Evolutionary conservation across 2,329 filamentous ascomycete species (phyloP).

Genomic region (Penicillium sp.): DNA sequence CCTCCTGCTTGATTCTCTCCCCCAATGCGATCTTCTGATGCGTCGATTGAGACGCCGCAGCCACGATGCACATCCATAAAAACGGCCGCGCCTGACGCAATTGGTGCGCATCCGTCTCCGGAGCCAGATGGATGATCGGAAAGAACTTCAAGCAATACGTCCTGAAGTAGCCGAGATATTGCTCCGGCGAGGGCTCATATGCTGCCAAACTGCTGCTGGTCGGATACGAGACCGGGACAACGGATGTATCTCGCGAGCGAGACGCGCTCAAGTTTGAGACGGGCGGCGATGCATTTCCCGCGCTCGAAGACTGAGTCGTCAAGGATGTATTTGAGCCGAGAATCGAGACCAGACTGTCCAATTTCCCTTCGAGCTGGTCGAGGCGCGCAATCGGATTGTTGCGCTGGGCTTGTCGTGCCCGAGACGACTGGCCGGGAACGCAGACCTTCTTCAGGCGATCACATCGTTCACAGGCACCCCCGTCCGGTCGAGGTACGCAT

Average conservation of each 20-base stretch:
- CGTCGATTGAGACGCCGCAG: constrained; percentile 41
- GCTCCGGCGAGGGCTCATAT: constrained; percentile 26
- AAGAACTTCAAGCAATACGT: constrained; percentile 40
- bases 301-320: constrained; percentile 12
- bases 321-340: not conserved
- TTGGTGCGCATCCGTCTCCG: constrained; percentile 26
- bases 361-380: constrained; percentile 22
- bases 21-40: constrained; percentile 38
- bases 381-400: constrained; percentile 13
- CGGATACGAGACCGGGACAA: not conserved
- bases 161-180: constrained; percentile 40
- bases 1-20: constrained; percentile 39
- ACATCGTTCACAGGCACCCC: constrained; percentile 29
- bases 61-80: constrained; percentile 47
- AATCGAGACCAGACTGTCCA: constrained; percentile 22
- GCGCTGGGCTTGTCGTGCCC: constrained; percentile 20
- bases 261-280: not conserved
- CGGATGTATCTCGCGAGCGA: not conserved
- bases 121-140: constrained; percentile 42
- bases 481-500: constrained; percentile 12
- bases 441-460: constrained; percentile 41
- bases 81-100: constrained; percentile 44
- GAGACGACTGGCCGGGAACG: constrained; percentile 30
- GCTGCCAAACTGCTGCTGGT: not conserved
- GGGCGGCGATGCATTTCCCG: not conserved